phyloP scores from a whole-genome alignment of 108 stramenopile genomes.

The Stephanodiscus minutulus region DNA sequence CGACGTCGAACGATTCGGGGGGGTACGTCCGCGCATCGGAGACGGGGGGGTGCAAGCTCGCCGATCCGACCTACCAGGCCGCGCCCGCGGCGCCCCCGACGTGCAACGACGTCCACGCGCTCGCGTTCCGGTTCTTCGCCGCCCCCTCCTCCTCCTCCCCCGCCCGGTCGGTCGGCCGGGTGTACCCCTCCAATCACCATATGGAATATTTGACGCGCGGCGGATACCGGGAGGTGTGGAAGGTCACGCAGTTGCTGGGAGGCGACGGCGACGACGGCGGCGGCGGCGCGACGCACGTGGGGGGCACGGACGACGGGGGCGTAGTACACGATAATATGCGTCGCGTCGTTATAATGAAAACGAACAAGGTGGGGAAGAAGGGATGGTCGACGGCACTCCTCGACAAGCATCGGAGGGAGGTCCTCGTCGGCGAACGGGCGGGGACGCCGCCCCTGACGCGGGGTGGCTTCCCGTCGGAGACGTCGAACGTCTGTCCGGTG shows the following conservation, averaged over 20 bases:
- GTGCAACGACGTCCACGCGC: background rate
- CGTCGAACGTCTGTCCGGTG: conserved; percentile 9
- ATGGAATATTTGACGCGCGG: background rate
- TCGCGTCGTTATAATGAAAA: background rate
- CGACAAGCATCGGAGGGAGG: conserved; percentile 15
- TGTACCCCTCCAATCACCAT: too few species aligned
- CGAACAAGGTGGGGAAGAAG: background rate
- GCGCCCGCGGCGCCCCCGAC: background rate
- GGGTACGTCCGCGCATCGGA: background rate
- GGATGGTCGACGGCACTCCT: background rate
- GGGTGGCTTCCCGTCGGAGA: too few species aligned
- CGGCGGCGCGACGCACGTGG: too few species aligned
- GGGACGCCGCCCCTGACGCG: background rate
- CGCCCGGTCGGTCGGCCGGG: too few species aligned
- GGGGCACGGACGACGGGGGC: too few species aligned
- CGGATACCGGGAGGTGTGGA: background rate
- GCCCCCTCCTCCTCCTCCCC: too few species aligned
- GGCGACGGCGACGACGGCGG: background rate
- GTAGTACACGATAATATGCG: too few species aligned
- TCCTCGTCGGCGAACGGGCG: conserved; percentile 5
- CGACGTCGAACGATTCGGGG: too few species aligned
- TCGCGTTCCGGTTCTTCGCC: background rate
- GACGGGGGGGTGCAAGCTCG: background rate
- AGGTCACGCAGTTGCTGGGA: background rate
- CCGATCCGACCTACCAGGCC: background rate